Base-by-base conservation (phyloP, 495 filamentous ascomycete genomes). In the Saxispiralis lemnorum region DNA sequence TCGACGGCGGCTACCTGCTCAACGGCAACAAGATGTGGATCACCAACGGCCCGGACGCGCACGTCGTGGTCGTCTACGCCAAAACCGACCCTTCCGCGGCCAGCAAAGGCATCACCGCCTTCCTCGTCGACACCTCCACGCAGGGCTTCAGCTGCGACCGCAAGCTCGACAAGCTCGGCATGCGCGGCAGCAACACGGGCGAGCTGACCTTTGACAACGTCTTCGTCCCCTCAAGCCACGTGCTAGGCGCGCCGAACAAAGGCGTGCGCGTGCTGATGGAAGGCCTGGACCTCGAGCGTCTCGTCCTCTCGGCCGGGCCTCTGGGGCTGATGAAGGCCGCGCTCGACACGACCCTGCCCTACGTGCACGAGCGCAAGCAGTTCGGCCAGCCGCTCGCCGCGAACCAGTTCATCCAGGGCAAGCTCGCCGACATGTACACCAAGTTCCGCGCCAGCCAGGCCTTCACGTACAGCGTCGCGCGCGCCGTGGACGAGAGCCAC, bases 1-100 rank as follows among this genome's bases (percentile, higher is more conserved):
- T 79, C 13, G 83, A 93, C 50, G 85, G 85, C 12, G 89, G 89
- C 19, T 96, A 77, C 63, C 19, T 84, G 24, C 68, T 97, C 43
- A 83, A 83, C 51, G 89, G 89, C 12, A 83, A 81, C 17, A 97
- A 97, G 70, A 96, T 97, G 89, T 97, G 89, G 89, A 97, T 97
- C 49, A 97, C 89, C 20, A 97, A 97, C 56, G 89, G 89, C 12
- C 89, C 89, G 13, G 92, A 96, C 52, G 89, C 87, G 34, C 73
- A 93, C 58, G 67, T 76, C 20, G 71, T 96, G 12, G 71, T 97
- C 38, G 85, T 97, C 16, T 97, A 97, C 61, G 89, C 89, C 15
- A 97, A 97, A 66, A 94, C 92, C 6, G 71, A 75, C 34, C 88
- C 88, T 14, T 69, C 78, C 9, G 72, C 68, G 42, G 88, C 69